Evolutionary conservation across 139 green algal genomes (phyloP).

Genomic region (Volvox africanus): DNA sequence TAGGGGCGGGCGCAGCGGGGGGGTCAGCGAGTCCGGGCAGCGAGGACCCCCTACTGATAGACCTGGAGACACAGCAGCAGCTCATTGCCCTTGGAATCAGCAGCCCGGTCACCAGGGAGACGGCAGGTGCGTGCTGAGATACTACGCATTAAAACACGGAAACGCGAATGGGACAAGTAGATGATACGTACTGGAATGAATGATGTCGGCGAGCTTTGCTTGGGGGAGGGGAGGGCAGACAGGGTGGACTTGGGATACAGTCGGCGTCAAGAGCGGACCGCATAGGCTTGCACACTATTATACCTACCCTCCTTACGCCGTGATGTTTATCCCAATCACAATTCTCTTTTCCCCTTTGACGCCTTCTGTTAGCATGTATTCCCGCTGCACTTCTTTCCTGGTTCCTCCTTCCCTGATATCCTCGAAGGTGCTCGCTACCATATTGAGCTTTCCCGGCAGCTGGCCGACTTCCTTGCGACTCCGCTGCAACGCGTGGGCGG

Average conservation of each 20-base stretch:
- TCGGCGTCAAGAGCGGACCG: no score
- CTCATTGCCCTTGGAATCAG: conserved; percentile 91
- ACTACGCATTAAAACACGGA: no score
- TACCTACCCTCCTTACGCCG: no score
- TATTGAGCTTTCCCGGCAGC: conserved; percentile 87
- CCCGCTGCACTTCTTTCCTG: neutral
- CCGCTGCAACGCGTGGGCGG: conserved; percentile 76
- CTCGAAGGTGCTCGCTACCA: conserved; percentile 81
- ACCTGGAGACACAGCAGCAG: conserved; percentile 80
- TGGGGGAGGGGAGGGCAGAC: no score
- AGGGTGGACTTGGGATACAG: no score
- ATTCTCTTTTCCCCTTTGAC: no score
- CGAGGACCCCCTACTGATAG: conserved; percentile 65
- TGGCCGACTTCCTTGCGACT: conserved; percentile 86
- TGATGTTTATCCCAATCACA: no score
- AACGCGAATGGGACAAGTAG: no score
- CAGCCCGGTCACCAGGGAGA: conserved; percentile 90
- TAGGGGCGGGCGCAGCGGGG: neutral
- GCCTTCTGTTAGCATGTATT: no score
- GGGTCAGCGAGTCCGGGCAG: neutral
- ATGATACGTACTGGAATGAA: no score
- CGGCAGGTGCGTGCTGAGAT: conserved; percentile 62
- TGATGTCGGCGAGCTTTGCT: no score
- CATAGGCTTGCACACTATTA: no score
- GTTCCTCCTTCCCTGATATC: neutral